Evolutionary conservation across 352 stramenopile genomes (phyloP), one percentile per base, ranked within the genome.

Genomic region (Phytophthora gonapodyides): DNA sequence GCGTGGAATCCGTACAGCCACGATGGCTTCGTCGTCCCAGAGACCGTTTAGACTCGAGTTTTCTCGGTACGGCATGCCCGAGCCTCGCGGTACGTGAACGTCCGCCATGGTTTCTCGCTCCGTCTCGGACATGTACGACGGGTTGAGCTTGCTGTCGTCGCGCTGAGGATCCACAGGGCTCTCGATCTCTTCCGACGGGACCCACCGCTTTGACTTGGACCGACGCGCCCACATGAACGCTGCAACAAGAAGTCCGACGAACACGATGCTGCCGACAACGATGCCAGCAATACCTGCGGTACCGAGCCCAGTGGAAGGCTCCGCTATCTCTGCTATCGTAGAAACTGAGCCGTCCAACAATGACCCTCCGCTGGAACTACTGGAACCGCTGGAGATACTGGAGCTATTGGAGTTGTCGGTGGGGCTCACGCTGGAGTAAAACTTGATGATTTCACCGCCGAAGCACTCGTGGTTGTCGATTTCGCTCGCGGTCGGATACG

Each of bases 21-120:
- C 46, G 31, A 76, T 70, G 10, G 41, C 13, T 33, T 65, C 51
- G 36, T 76, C 69, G 13, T 71, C 60, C 64, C 69, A 76, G 17
- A 69, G 7, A 5, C 19, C 43, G 56, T 35, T 30, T 21, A 43
- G 3, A 19, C 30, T 27, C 15, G 21, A 57, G 16, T 57, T 41
- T 31, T 43, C 34, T 42, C 57, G 40, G 5, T 59, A 19, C n/a
- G 16, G 37, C 30, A 43, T 46, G 12, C 35, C 56, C 5, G 55
- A 54, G 27, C 36, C 55, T 45, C 30, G 50, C 16, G 45, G 45
- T 8, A 34, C 34, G 9, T 66, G 48, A 36, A 49, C 48, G 1
- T 53, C 51, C n/a, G 40, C 42, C 41, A 66, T 66, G 0, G 41
- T 54, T 10, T 16, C 42, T 42, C 57, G 42, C 12, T 53, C 48